Base-by-base conservation (phyloP, 208 protist species). In the Wallacemonas sp. region DNA sequence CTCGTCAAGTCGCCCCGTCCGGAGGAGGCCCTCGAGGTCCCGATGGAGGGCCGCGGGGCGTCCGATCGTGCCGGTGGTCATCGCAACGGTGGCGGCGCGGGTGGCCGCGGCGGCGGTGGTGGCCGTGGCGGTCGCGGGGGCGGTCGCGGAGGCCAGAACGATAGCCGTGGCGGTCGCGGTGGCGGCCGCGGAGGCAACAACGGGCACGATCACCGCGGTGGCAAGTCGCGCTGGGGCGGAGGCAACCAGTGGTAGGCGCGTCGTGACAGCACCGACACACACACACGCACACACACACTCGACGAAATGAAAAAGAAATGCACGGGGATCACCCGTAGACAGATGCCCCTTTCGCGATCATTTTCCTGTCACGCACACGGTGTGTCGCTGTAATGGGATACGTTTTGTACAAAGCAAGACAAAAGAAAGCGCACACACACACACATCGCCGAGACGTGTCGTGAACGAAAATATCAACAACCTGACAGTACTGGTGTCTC, bases 1-100 rank as follows among this genome's bases (percentile, higher is more conserved):
- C 65, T 93, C 26, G 82, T 91, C n/a, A 80, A 76, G 56, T 62
- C 78, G 26, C 87, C 87, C 0, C 80, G 73, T 4, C 82, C 85
- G 19, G 68, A 85, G 9, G 68, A 16, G 14, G 52, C 52, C 3
- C 52, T 58, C 16, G 52, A 58, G 29, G 52, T 58, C 2, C 30
- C 32, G 30, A 33, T 39, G 52, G 52, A 58, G 3, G 19, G 32
- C 23, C 52, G 47, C 47, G 47, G 47, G 0, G 47, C 47, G 5
- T 26, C 24, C 8, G 47, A 55, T 17, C 47, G 52, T 21, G 32
- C 30, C n/a, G 29, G 6, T 5, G 14, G 38, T 29, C 52, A 24
- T 11, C 6, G 19, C 17, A 23, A 6, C 0, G 44, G 44, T 24
- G 24, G 47, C 11, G 47, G 47, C 30, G 24, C 23, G 12, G 24